Base-by-base conservation (phyloP, 2,329 filamentous ascomycete genomes). In the Trichoderma cornu-damae region DNA sequence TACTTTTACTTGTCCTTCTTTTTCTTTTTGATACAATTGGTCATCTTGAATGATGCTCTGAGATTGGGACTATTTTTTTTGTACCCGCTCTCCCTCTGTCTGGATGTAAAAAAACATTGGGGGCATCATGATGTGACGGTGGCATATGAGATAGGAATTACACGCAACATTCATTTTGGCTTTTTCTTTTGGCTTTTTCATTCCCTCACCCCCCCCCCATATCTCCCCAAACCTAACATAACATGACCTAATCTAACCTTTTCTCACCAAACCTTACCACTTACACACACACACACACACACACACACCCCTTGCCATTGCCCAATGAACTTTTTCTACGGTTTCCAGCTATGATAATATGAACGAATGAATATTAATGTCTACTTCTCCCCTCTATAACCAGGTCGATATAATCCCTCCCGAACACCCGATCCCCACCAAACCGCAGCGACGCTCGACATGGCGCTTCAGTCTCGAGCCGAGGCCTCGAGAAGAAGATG, bases 111-210 rank as follows among this genome's bases (percentile, higher is more conserved):
- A 63, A 70, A 69, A n/a, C n/a, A n/a, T n/a, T 70, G 61, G 66
- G 71, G 30, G 50, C 50, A 54, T 46, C 67, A 70, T 64, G 66
- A 66, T 66, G 67, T 61, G 68, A 66, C 62, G 66, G 68, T 61
- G 68, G 66, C 63, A 67, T 68, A 72, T 67, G 72, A 73, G 67
- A 73, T 73, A 71, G 72, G 71, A 73, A 73, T 73, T 68, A 67
- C 69, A 74, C 68, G 68, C 65, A 63, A 65, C 64, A 61, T 63
- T 61, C 52, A 32, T 18, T 65, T 18, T 65, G 63, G 16, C 38
- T 34, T 18, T 62, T 64, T 59, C 6, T 37, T 26, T 24, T 26
- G n/a, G 28, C 20, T 20, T 37, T 20, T 37, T 30, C 22, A 28
- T 22, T 35, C 35, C 44, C 32, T 46, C 44, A 47, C 9, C n/a